These are phyloP conservation scores for Penicillium fuscoglaucum DNA, from an alignment of 2,329 filamentous ascomycete genomes.

Conservation along the genomic window DNA sequence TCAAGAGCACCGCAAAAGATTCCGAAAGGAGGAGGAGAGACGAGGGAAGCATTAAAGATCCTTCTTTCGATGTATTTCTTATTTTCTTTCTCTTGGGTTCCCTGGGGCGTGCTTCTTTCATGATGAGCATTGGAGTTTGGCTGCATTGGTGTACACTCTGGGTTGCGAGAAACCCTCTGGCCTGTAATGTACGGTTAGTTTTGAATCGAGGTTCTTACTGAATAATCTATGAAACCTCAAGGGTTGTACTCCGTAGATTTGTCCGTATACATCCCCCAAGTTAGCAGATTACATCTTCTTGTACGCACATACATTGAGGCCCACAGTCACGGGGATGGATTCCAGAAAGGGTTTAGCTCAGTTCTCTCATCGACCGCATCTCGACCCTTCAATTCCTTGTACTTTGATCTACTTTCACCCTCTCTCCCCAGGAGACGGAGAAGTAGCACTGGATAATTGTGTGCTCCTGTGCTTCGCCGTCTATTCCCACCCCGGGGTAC, in stretches of 20 bases:
- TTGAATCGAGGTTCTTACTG: background rate
- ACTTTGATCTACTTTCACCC: background rate
- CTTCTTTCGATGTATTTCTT: background rate
- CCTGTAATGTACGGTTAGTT: conserved; percentile 3
- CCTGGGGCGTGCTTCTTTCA: background rate
- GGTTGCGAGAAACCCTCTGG: background rate
- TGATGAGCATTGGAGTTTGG: conserved; percentile 8
- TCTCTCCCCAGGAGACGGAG: background rate
- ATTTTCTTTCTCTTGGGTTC: background rate
- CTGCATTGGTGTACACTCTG: background rate
- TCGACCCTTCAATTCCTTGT: conserved; percentile 1
- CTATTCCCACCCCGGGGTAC: background rate
- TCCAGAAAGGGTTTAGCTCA: background rate
- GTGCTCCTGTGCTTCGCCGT: background rate
- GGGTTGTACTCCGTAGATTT: background rate
- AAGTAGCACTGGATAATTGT: background rate
- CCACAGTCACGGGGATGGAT: background rate
- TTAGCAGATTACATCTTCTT: background rate
- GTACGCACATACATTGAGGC: background rate
- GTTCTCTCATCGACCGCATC: background rate
- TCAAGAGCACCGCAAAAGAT: conserved; percentile 83
- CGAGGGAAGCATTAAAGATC: conserved; percentile 55
- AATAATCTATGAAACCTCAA: background rate
- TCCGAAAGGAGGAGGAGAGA: conserved; percentile 83
- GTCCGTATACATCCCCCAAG: background rate